Conservation (phyloP, 2,329 filamentous ascomycete species). For the Aphanoascus verrucosus region DNA sequence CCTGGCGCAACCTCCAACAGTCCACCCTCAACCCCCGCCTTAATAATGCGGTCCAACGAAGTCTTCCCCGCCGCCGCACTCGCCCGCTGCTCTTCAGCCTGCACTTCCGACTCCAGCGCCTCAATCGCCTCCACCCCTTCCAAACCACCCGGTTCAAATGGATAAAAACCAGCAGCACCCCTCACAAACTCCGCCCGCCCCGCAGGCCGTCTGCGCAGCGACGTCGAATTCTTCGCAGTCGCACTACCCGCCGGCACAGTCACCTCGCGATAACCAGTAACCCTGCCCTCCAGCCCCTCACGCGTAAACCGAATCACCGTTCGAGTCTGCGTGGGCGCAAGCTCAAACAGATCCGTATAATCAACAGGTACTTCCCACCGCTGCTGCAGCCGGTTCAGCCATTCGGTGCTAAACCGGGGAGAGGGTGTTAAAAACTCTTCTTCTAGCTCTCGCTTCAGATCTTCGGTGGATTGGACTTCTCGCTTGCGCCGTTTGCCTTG, state of each 20-base stretch:
- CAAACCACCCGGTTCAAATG: conserved; percentile 81
- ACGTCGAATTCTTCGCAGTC: conserved; percentile 92
- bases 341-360: conserved; percentile 70
- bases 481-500: conserved; percentile 8
- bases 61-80: conserved; percentile 29
- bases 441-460: conserved; percentile 62
- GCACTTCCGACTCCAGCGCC: conserved; percentile 65
- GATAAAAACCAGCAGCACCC: conserved; percentile 85
- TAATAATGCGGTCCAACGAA: conserved; percentile 70
- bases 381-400: conserved; percentile 84
- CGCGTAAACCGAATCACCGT: conserved; percentile 89
- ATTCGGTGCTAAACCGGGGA: conserved; percentile 65
- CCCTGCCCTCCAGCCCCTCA: conserved; percentile 81
- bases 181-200: conserved; percentile 82
- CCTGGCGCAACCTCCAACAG: conserved; percentile 75
- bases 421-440: conserved; percentile 68
- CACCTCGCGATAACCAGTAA: conserved; percentile 88
- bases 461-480: conserved; percentile 40
- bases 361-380: conserved; percentile 75
- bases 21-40: conserved; percentile 64
- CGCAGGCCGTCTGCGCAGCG: conserved; percentile 73
- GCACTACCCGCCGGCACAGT: conserved; percentile 81
- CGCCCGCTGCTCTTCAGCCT: conserved; percentile 37
- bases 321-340: conserved; percentile 82
- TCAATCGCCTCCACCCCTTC: conserved; percentile 79